phyloP scores from a whole-genome alignment of 768 basidiomycete species.

The Floccularia luteovirens region DNA sequence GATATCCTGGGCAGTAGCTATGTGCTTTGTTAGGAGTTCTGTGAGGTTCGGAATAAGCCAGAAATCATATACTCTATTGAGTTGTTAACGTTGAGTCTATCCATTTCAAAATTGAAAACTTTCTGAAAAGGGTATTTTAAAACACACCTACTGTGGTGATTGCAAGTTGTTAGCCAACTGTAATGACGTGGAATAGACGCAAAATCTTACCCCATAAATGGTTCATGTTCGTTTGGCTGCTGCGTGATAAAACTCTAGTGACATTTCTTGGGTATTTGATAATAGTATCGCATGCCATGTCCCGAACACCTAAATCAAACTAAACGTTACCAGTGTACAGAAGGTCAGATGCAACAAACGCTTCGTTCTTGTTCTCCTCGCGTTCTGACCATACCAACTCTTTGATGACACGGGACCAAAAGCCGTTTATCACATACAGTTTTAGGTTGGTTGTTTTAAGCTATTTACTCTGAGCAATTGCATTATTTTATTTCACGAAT shows the following conservation, averaged over 20 bases:
- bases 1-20: constrained; percentile 26
- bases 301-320: constrained; percentile 96
- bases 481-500: constrained; percentile 98
- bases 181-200: constrained; percentile 85
- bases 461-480: constrained; percentile 96
- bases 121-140: too few species aligned
- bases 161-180: constrained; percentile 92
- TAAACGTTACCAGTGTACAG: constrained; percentile 99
- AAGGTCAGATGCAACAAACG: constrained; percentile 91
- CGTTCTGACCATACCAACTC: constrained; percentile 94
- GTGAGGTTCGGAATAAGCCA: constrained; percentile 88
- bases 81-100: constrained; percentile 99
- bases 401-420: constrained; percentile 97
- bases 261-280: constrained; percentile 99
- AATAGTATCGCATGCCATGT: constrained; percentile 99
- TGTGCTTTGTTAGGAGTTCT: constrained; percentile 95
- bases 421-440: constrained; percentile 99
- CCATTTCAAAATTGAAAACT: too few species aligned
- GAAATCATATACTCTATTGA: constrained; percentile 99
- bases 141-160: constrained; percentile 92
- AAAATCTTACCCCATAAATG: constrained; percentile 98
- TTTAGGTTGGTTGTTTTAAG: constrained; percentile 69
- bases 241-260: constrained; percentile 97
- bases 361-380: constrained; percentile 99
- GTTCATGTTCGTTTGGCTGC: constrained; percentile 93